Percentiles rank a stretch among this genome's conserved stretches.
phyloP scores from a whole-genome alignment of 116 monocot species.

The Dioscorea cayenensis region DNA sequence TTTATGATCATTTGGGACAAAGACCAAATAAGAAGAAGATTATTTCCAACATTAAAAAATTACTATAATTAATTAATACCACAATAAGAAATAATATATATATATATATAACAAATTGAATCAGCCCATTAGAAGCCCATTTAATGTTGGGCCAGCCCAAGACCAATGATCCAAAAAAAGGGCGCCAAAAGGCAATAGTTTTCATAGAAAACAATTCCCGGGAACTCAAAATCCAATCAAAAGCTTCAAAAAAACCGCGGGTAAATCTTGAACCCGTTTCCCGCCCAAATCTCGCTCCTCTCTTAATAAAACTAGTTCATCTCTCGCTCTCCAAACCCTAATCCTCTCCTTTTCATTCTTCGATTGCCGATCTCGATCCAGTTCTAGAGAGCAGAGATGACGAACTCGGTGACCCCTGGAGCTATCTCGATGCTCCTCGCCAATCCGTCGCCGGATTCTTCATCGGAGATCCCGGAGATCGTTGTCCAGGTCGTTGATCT shows the following conservation, averaged over 20 bases:
- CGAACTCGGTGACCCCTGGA: conserved; percentile 44
- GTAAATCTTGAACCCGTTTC: background rate
- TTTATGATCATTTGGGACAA: too few relatives aligned
- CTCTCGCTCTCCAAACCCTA: background rate
- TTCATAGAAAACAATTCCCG: too few relatives aligned
- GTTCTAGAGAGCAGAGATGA: conserved; percentile 18
- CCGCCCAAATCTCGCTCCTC: background rate
- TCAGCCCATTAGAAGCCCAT: too few relatives aligned
- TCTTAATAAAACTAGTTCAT: background rate
- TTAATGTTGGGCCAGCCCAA: too few relatives aligned
- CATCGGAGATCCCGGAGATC: conserved; percentile 50
- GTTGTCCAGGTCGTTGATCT: conserved; percentile 92
- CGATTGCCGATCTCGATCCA: background rate
- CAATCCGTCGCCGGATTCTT: conserved; percentile 55
- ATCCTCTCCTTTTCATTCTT: background rate
- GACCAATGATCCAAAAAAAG: too few relatives aligned
- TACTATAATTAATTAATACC: too few relatives aligned
- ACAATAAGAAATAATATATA: too few relatives aligned
- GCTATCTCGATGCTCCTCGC: conserved; percentile 53
- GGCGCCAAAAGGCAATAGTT: too few relatives aligned
- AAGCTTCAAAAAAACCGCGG: background rate
- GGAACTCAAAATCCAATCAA: too few relatives aligned
- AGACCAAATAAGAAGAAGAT: too few relatives aligned
- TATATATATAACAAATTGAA: too few relatives aligned
- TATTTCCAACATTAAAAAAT: too few relatives aligned